Percentiles rank a stretch among this genome's conserved stretches.
Conservation (phyloP, 768 basidiomycete genomes). For the Clitopilus passeckerianus region DNA sequence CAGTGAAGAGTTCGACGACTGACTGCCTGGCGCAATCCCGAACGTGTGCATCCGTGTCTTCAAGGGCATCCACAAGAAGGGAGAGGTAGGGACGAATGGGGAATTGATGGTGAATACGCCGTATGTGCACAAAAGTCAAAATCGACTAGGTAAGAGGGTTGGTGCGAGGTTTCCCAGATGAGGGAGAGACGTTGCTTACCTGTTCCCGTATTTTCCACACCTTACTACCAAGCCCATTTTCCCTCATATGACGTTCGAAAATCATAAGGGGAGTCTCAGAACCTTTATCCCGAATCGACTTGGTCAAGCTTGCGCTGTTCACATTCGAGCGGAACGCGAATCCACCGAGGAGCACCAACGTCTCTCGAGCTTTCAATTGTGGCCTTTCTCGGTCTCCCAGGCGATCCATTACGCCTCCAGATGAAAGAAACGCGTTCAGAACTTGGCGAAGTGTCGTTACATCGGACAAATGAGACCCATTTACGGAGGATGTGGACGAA, state of each 20-base stretch:
- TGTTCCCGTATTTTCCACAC: constrained; percentile 86
- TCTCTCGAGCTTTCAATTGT: constrained; percentile 71
- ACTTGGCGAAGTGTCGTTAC: constrained; percentile 59
- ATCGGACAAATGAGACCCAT: constrained; percentile 43
- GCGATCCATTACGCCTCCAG: constrained; percentile 77
- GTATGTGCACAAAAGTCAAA: constrained; percentile 66
- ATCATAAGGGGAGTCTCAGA: constrained; percentile 62
- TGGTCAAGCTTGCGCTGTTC: constrained; percentile 35
- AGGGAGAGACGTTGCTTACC: constrained; percentile 38
- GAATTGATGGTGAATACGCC: constrained; percentile 65
- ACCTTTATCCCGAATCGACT: constrained; percentile 50
- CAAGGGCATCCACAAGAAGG: constrained; percentile 75
- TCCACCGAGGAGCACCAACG: constrained; percentile 69
- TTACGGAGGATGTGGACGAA: constrained; percentile 42
- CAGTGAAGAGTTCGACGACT: constrained; percentile 81
- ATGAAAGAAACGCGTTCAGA: constrained; percentile 62
- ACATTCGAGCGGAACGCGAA: constrained; percentile 60
- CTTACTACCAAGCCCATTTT: constrained; percentile 73
- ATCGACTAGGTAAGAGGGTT: constrained; percentile 38
- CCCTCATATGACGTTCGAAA: constrained; percentile 70
- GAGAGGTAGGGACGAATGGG: constrained; percentile 80
- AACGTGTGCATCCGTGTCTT: constrained; percentile 89
- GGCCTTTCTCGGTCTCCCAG: constrained; percentile 78
- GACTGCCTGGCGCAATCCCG: constrained; percentile 81
- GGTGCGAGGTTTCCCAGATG: constrained; percentile 1